A percentile compares a stretch with the other conserved stretches of the same genome.
These are phyloP conservation scores for Coemansia sp. DNA, from an alignment of 192 early-diverging fungal species.

Conservation along the genomic window DNA sequence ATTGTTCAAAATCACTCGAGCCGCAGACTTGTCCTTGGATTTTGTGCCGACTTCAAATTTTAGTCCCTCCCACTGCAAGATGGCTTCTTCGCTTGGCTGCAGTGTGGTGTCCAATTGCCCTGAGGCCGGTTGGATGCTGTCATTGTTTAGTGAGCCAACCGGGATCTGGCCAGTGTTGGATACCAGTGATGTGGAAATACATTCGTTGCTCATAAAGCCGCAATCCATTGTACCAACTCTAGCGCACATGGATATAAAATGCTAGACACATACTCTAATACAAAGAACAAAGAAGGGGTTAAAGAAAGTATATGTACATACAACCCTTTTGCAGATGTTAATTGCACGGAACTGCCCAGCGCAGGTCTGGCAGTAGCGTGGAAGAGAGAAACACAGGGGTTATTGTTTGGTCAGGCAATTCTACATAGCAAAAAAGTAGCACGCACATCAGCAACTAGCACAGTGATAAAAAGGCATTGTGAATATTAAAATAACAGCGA, in stretches of 20 bases:
- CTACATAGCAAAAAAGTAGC: neutral
- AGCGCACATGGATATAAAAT: too few species aligned
- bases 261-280: too few species aligned
- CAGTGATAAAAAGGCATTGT: too few species aligned
- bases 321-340: neutral
- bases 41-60: slow-evolving; percentile 32
- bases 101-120: neutral
- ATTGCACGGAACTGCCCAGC: neutral
- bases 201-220: neutral
- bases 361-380: neutral
- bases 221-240: neutral
- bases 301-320: neutral
- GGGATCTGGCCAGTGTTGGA: neutral
- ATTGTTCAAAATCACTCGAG: slow-evolving; percentile 55
- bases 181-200: neutral
- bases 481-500: too few species aligned
- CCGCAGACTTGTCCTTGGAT: neutral
- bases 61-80: slow-evolving; percentile 32
- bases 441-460: neutral
- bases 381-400: too few species aligned
- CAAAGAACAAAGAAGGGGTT: neutral
- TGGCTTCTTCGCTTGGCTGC: neutral
- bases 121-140: neutral
- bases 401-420: neutral
- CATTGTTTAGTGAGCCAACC: neutral